Evolutionary conservation across 2,329 filamentous ascomycete species (phyloP).

Genomic region (Achaetomium macrosporum): DNA sequence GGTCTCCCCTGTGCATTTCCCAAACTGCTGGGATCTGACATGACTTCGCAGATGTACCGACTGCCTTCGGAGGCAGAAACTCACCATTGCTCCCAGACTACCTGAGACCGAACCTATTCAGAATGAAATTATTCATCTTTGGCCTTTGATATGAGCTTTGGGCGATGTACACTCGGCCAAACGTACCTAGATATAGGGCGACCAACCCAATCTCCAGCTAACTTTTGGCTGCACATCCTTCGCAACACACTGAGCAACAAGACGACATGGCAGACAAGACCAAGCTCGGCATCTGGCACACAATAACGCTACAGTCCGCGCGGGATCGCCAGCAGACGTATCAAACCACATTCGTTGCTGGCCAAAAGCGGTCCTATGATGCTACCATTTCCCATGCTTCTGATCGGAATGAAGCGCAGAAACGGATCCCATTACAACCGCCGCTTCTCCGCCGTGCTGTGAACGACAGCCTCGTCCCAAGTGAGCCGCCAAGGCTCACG

Average conservation of each 20-base stretch:
- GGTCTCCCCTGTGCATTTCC: slow-evolving; percentile 11
- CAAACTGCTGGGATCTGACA: slow-evolving; percentile 14
- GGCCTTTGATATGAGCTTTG: too few species aligned
- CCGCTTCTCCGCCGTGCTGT: background rate
- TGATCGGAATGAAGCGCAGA: slow-evolving; percentile 2
- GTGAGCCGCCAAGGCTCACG: slow-evolving; percentile 20
- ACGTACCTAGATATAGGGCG: too few species aligned
- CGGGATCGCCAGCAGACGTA: background rate
- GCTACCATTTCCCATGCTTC: slow-evolving; percentile 1
- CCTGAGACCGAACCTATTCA: too few species aligned
- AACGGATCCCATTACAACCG: background rate
- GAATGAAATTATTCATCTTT: too few species aligned
- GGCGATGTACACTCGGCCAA: background rate
- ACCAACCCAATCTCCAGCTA: too few species aligned
- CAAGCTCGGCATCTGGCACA: slow-evolving; percentile 9
- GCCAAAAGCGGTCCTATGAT: slow-evolving; percentile 25
- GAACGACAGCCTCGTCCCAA: slow-evolving; percentile 5
- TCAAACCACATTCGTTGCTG: slow-evolving; percentile 12
- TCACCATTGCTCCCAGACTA: background rate
- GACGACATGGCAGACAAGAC: slow-evolving; percentile 7
- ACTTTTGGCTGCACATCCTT: too few species aligned
- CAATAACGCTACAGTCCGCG: slow-evolving; percentile 1
- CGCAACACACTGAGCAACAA: background rate
- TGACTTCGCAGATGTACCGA: slow-evolving; percentile 10
- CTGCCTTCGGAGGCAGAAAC: background rate